phyloP scores from a whole-genome alignment of 2,329 filamentous ascomycete genomes.

The Fusarium sp. region DNA sequence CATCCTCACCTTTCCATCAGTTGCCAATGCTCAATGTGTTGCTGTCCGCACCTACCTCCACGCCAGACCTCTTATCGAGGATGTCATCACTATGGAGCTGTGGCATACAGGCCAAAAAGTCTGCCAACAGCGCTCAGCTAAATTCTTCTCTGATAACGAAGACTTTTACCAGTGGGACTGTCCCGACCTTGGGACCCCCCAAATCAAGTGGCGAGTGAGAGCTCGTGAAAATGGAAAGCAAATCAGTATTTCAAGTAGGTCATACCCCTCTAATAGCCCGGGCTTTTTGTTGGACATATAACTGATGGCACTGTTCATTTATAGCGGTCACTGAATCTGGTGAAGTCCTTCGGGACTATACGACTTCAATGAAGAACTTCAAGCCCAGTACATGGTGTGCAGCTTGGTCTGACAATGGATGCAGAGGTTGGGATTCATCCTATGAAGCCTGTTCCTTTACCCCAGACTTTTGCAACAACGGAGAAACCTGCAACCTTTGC shows the following conservation, averaged over 20 bases:
- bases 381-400: background rate
- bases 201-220: background rate
- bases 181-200: background rate
- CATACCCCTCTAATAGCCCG: no score
- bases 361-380: background rate
- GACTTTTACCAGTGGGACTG: constrained; percentile 7
- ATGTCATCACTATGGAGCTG: background rate
- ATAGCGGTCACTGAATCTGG: background rate
- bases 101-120: constrained; percentile 5
- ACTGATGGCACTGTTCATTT: background rate
- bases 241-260: background rate
- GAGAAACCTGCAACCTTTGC: background rate
- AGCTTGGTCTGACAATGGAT: background rate
- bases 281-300: background rate
- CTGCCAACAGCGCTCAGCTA: background rate
- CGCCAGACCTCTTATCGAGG: background rate
- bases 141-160: constrained; percentile 6
- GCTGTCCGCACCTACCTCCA: background rate
- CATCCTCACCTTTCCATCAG: background rate
- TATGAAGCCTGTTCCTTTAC: constrained; percentile 2
- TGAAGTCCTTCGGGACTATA: background rate
- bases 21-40: background rate
- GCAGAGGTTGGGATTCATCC: background rate
- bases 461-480: background rate
- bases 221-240: constrained; percentile 4